Evolutionary conservation across 768 basidiomycete genomes (phyloP).

Genomic region (Boletus bicolor): DNA sequence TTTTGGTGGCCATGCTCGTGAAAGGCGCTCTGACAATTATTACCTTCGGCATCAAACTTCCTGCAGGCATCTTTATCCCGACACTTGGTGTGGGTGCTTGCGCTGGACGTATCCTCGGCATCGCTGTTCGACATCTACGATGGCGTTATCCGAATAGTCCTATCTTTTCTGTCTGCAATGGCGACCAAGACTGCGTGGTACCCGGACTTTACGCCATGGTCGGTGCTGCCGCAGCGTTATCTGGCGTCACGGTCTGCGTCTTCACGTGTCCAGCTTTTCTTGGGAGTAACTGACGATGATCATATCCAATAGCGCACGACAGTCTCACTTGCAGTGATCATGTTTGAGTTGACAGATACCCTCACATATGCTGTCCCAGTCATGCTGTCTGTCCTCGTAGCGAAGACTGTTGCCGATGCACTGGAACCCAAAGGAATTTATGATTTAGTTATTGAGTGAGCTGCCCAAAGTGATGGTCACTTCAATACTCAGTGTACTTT

Average conservation of each 20-base stretch:
- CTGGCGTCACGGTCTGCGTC: slow-evolving; percentile 79
- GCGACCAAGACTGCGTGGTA: slow-evolving; percentile 70
- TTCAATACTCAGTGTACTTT: neutral
- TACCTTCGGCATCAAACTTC: slow-evolving; percentile 90
- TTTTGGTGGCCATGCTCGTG: slow-evolving; percentile 76
- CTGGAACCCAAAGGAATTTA: slow-evolving; percentile 85
- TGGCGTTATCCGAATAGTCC: slow-evolving; percentile 53
- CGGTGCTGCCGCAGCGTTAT: slow-evolving; percentile 89
- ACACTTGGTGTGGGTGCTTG: slow-evolving; percentile 94
- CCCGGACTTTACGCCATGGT: slow-evolving; percentile 96
- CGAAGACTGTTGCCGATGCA: slow-evolving; percentile 34
- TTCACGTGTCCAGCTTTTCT: neutral
- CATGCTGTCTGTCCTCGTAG: slow-evolving; percentile 81
- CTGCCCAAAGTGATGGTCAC: neutral
- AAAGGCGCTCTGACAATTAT: slow-evolving; percentile 79
- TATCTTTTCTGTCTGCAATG: slow-evolving; percentile 65
- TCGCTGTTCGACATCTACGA: slow-evolving; percentile 74
- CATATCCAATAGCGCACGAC: slow-evolving; percentile 62
- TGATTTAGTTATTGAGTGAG: slow-evolving; percentile 87
- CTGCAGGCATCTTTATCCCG: slow-evolving; percentile 96
- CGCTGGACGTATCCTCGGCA: slow-evolving; percentile 83
- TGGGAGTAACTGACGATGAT: slow-evolving; percentile 6
- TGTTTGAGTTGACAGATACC: slow-evolving; percentile 91
- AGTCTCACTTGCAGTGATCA: slow-evolving; percentile 93
- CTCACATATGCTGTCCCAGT: slow-evolving; percentile 89